Evolutionary conservation across 345 rosid species (phyloP).

Genomic region (Syzygium grande): DNA sequence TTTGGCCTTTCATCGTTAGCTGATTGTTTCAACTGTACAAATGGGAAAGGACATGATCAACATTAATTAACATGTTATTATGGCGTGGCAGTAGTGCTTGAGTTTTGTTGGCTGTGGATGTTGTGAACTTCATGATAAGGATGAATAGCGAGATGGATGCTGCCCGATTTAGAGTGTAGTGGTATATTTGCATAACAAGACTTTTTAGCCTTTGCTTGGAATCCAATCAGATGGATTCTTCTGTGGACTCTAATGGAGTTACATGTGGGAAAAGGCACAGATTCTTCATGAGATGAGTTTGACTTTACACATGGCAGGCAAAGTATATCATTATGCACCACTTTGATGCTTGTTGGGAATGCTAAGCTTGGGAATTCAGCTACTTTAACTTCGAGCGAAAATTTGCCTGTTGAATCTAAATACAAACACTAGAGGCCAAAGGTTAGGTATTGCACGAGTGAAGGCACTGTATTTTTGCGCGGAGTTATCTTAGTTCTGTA

Average conservation of each 20-base stretch:
- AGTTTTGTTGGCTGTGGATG: not conserved
- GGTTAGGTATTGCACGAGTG: not conserved
- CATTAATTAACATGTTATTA: not conserved
- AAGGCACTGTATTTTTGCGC: not conserved
- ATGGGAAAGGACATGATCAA: not conserved
- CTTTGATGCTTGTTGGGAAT: not conserved
- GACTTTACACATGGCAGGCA: not conserved
- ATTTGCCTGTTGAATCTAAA: not conserved
- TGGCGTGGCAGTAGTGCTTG: not conserved
- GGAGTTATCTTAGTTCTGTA: not conserved
- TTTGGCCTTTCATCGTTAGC: not conserved
- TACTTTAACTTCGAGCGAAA: not conserved
- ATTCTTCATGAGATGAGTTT: not conserved
- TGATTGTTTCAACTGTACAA: not conserved
- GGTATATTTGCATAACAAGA: not conserved
- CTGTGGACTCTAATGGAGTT: not conserved
- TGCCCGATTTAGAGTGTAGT: not conserved
- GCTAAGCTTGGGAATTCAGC: not conserved
- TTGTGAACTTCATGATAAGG: not conserved
- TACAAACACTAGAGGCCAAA: not conserved
- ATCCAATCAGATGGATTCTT: not conserved
- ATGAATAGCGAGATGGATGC: not conserved
- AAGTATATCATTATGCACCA: not conserved
- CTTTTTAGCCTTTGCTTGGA: not conserved
- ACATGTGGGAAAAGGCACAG: not conserved